Conservation (phyloP, 805 yeast species). For the Candida methanosorbosa region DNA sequence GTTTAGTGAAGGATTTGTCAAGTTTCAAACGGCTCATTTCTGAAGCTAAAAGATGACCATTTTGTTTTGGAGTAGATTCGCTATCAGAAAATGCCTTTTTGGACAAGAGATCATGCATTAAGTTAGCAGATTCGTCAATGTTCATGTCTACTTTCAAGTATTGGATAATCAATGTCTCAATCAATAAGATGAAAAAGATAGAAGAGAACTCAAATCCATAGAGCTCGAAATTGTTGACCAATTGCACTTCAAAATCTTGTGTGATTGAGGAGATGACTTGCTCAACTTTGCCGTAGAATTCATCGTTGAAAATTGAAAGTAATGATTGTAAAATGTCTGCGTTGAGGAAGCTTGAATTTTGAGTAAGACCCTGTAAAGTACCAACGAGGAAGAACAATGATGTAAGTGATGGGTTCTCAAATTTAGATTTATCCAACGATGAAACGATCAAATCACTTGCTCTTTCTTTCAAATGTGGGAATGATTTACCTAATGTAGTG, state of each 20-base stretch:
- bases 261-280: conserved; percentile 7
- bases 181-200: conserved; percentile 17
- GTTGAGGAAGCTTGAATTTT: conserved; percentile 13
- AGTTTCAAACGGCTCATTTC: background rate
- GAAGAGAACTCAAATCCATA: conserved; percentile 22
- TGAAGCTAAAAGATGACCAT: background rate
- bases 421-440: background rate
- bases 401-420: conserved; percentile 2
- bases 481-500: conserved; percentile 14
- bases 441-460: conserved; percentile 2
- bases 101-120: background rate
- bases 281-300: conserved; percentile 20
- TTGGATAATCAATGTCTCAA: conserved; percentile 16
- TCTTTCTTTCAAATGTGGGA: conserved; percentile 8
- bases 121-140: background rate
- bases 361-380: conserved; percentile 20
- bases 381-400: conserved; percentile 20
- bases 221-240: conserved; percentile 22
- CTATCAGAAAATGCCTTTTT: too few relatives aligned
- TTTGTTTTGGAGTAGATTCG: background rate
- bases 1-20: background rate
- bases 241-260: conserved; percentile 12
- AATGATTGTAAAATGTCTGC: conserved; percentile 11
- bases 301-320: conserved; percentile 15
- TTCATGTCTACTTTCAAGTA: conserved; percentile 9